Evolutionary conservation across 2,329 filamentous ascomycete species (phyloP).

Genomic region (Neocucurbitaria cava): DNA sequence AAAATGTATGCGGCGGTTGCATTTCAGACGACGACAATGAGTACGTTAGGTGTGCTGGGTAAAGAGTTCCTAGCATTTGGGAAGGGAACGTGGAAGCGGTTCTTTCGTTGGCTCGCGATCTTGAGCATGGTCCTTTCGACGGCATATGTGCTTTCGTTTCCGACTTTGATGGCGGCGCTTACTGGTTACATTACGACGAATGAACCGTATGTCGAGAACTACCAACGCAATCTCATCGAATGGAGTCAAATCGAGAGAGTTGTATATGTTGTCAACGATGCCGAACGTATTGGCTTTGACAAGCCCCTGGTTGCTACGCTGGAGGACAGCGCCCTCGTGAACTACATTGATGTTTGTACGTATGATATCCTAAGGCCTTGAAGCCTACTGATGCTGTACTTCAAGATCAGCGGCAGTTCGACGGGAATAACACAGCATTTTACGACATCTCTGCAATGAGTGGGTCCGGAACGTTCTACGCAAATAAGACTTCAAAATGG

Average conservation of each 20-base stretch:
- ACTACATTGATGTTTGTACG: slow-evolving; percentile 25
- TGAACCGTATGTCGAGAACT: slow-evolving; percentile 37
- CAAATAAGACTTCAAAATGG: slow-evolving; percentile 4
- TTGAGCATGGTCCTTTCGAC: slow-evolving; percentile 41
- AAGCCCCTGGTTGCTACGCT: slow-evolving; percentile 18
- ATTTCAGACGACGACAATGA: slow-evolving; percentile 36
- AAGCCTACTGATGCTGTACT: neutral
- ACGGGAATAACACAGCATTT: neutral
- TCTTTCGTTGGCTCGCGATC: slow-evolving; percentile 44
- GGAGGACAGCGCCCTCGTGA: slow-evolving; percentile 13
- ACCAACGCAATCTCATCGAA: slow-evolving; percentile 32
- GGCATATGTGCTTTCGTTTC: slow-evolving; percentile 45
- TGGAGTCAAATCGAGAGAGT: slow-evolving; percentile 24
- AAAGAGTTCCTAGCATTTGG: slow-evolving; percentile 39
- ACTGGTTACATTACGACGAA: slow-evolving; percentile 48
- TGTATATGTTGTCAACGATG: slow-evolving; percentile 24
- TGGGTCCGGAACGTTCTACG: neutral
- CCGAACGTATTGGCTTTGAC: slow-evolving; percentile 23
- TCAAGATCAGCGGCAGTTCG: neutral
- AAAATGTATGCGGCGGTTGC: slow-evolving; percentile 39
- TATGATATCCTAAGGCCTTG: neutral
- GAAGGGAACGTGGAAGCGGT: slow-evolving; percentile 26
- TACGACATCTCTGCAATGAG: neutral
- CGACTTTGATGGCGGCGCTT: slow-evolving; percentile 49
- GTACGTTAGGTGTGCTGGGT: slow-evolving; percentile 40